Conservation (phyloP, 2,329 filamentous ascomycete species). For the Phoma sp. region DNA sequence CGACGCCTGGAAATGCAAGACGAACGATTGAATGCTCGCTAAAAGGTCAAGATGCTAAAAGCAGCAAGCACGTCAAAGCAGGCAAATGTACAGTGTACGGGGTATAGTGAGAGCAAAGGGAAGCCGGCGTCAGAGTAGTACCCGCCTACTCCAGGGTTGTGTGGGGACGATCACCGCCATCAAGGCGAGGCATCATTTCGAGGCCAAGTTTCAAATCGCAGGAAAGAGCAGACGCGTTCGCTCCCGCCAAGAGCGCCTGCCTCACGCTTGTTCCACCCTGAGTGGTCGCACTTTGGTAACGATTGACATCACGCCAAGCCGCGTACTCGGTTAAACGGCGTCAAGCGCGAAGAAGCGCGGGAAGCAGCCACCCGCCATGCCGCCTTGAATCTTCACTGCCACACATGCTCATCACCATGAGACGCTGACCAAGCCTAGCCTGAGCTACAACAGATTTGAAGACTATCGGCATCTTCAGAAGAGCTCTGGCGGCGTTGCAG, state of each 20-base stretch:
- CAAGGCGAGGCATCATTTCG: slow-evolving; percentile 3
- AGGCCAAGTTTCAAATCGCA: slow-evolving; percentile 5
- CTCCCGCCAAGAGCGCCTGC: slow-evolving; percentile 6
- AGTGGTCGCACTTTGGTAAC: slow-evolving; percentile 2
- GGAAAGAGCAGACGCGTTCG: slow-evolving; percentile 6
- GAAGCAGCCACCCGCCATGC: slow-evolving; percentile 4
- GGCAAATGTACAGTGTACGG: background rate
- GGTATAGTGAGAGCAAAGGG: too few relatives aligned
- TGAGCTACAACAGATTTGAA: background rate
- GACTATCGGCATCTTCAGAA: background rate
- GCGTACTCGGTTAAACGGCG: slow-evolving; percentile 11
- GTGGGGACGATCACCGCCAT: slow-evolving; percentile 4
- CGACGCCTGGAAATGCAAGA: slow-evolving; percentile 1
- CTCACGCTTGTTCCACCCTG: slow-evolving; percentile 1
- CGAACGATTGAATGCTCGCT: background rate
- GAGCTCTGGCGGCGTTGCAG: background rate
- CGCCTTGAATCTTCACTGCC: slow-evolving; percentile 4
- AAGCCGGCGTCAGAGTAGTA: background rate
- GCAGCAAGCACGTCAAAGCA: background rate
- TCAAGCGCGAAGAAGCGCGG: background rate
- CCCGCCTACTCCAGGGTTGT: slow-evolving; percentile 9
- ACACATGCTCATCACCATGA: too few relatives aligned
- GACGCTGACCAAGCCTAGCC: background rate
- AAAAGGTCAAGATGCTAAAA: background rate
- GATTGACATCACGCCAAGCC: slow-evolving; percentile 12